These are phyloP conservation scores for Ceratobasidium sp. DNA, from an alignment of 1,284 basidiomycete species.

Conservation along the genomic window DNA sequence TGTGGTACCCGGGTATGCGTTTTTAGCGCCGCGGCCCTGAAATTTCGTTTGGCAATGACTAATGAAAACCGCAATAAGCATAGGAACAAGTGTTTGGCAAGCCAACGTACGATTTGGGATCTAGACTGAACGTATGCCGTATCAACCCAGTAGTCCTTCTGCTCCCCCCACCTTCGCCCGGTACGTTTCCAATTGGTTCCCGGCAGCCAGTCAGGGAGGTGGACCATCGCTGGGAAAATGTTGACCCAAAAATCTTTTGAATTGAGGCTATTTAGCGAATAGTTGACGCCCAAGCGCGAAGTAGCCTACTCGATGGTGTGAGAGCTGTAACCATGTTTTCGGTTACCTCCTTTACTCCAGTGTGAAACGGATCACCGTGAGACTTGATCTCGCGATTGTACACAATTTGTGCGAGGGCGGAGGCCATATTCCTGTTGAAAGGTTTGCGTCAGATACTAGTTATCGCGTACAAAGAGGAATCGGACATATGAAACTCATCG, in stretches of 20 bases:
- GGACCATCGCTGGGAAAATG: conserved; percentile 34
- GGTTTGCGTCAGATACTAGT: neutral
- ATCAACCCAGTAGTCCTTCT: neutral
- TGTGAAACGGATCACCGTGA: neutral
- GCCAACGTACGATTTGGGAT: too few relatives aligned
- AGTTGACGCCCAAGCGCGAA: neutral
- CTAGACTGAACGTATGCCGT: too few relatives aligned
- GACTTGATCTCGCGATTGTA: neutral
- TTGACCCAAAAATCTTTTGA: conserved; percentile 38
- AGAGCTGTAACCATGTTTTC: neutral
- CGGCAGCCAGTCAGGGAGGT: conserved; percentile 43
- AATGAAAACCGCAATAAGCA: too few relatives aligned
- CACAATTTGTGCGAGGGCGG: neutral
- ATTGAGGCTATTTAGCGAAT: too few relatives aligned
- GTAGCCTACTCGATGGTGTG: neutral
- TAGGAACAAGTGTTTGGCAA: too few relatives aligned
- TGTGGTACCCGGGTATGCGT: too few relatives aligned
- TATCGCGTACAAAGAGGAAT: too few relatives aligned
- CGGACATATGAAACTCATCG: conserved; percentile 3
- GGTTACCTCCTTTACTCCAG: too few relatives aligned
- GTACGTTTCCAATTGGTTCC: conserved; percentile 27
- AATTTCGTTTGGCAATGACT: too few relatives aligned
- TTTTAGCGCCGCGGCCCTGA: too few relatives aligned
- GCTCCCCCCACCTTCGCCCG: conserved; percentile 17
- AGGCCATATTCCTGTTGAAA: neutral